Conservation (phyloP, 148 eudicot species). For the Vaccinium corymbosum region DNA sequence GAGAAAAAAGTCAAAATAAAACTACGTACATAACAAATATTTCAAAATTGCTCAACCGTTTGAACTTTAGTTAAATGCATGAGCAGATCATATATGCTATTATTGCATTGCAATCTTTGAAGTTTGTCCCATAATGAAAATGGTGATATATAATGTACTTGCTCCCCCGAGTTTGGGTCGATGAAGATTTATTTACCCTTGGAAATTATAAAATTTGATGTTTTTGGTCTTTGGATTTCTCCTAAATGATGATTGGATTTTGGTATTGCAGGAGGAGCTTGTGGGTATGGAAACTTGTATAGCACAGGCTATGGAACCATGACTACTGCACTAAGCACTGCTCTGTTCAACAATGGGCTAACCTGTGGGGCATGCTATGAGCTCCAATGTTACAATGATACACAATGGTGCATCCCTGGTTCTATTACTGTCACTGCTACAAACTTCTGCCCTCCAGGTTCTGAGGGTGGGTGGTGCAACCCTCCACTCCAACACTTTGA, state of each 20-base stretch:
- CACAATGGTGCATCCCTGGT: slow-evolving; percentile 36
- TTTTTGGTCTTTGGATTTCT: not conserved
- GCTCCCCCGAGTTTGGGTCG: not conserved
- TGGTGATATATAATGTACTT: not conserved
- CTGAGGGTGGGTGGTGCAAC: slow-evolving; percentile 47
- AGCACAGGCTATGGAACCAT: slow-evolving; percentile 44
- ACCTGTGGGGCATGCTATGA: slow-evolving; percentile 41
- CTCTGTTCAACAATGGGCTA: slow-evolving; percentile 39
- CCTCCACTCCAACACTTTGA: slow-evolving; percentile 53
- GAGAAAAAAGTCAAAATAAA: not conserved
- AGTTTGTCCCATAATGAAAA: not conserved
- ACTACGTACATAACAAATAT: not conserved
- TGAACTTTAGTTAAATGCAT: not conserved
- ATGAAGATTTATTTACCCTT: not conserved
- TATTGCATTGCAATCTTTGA: not conserved
- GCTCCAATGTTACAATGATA: slow-evolving; percentile 27
- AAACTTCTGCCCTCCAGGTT: slow-evolving; percentile 42
- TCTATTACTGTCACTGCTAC: slow-evolving; percentile 41
- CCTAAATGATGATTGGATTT: not conserved
- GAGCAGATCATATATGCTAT: not conserved
- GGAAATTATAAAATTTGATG: not conserved
- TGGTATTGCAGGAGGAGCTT: slow-evolving; percentile 38
- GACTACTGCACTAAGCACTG: slow-evolving; percentile 47
- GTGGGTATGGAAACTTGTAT: slow-evolving; percentile 46
- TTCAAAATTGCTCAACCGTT: not conserved